Percentiles rank a stretch among this genome's conserved stretches.
Evolutionary conservation across 2,329 filamentous ascomycete species (phyloP).

Genomic region (Monascus ruber): DNA sequence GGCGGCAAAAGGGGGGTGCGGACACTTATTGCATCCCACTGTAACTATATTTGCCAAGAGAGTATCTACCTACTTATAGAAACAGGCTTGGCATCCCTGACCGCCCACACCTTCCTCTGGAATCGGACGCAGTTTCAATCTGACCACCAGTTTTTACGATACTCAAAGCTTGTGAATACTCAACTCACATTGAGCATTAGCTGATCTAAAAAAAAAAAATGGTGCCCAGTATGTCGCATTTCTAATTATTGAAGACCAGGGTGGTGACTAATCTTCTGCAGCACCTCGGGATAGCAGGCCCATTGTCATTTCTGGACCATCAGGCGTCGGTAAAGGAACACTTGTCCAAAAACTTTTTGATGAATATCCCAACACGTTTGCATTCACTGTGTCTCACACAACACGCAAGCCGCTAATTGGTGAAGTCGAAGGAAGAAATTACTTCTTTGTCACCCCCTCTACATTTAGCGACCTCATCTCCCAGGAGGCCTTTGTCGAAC

Average conservation of each 20-base stretch:
- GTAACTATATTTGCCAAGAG: not conserved
- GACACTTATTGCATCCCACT: no score
- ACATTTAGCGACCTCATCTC: constrained; percentile 53
- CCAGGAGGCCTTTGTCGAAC: constrained; percentile 63
- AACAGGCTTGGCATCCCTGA: not conserved
- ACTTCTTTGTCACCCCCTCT: constrained; percentile 57
- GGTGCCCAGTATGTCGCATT: not conserved
- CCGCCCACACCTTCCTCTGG: not conserved
- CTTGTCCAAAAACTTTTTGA: constrained; percentile 17
- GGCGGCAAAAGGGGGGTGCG: no score
- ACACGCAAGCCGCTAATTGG: constrained; percentile 63
- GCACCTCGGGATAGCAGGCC: constrained; percentile 8
- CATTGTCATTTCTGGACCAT: constrained; percentile 19
- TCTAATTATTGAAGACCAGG: not conserved
- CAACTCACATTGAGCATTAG: not conserved
- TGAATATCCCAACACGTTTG: constrained; percentile 18
- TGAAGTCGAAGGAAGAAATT: constrained; percentile 62
- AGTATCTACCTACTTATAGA: no score
- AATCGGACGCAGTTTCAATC: not conserved
- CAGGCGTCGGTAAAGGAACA: constrained; percentile 20
- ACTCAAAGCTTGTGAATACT: no score
- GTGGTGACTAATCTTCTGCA: not conserved
- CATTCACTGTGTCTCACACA: constrained; percentile 36
- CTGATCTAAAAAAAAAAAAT: not conserved
- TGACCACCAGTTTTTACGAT: no score